phyloP scores from a whole-genome alignment of 257 asterid species.

The Solanum rostratum region DNA sequence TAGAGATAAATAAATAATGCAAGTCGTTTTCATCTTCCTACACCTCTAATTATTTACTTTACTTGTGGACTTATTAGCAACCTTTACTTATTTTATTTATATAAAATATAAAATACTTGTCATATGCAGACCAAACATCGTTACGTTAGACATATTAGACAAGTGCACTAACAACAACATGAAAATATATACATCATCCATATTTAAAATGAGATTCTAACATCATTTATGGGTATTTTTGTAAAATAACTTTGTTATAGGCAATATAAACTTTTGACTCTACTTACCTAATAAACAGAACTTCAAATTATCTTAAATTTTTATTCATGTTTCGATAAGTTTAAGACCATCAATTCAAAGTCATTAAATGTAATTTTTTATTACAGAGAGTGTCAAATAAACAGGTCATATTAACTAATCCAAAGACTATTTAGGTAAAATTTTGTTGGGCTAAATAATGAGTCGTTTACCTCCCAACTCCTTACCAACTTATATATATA shows the following conservation, averaged over 20 bases:
- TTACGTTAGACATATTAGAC: constrained; percentile 5
- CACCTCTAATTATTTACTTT: not conserved
- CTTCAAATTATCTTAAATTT: not conserved
- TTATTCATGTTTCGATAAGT: not conserved
- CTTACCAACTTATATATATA: not conserved
- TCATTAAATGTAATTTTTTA: not conserved
- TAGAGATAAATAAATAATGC: not conserved
- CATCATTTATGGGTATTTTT: not conserved
- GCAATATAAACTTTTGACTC: not conserved
- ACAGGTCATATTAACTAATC: not conserved
- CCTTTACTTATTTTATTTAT: not conserved
- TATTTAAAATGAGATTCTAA: not conserved
- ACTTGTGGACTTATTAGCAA: not conserved
- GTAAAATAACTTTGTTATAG: not conserved
- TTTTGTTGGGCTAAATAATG: not conserved
- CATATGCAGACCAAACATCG: constrained; percentile 2
- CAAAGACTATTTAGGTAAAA: not conserved
- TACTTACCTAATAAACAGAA: not conserved
- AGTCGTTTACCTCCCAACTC: not conserved
- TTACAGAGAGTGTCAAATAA: not conserved
- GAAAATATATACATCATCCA: not conserved
- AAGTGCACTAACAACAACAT: constrained; percentile 3
- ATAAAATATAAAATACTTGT: too few species aligned
- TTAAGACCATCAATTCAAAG: not conserved
- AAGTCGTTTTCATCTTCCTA: not conserved